Evolutionary conservation across 306 rosid species (phyloP).

Genomic region (Dryas octopetala): DNA sequence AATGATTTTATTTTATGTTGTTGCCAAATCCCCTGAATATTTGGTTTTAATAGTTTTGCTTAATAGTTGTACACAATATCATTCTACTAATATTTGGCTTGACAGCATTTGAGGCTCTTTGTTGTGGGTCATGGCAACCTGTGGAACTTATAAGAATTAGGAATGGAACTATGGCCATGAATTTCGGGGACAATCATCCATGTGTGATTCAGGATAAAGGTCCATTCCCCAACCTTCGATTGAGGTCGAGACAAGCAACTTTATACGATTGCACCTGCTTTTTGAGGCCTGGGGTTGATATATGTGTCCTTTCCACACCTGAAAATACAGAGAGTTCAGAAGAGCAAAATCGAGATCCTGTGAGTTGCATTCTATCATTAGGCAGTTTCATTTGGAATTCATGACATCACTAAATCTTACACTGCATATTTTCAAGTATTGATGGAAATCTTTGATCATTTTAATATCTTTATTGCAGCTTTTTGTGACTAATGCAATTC

Average conservation of each 20-base stretch:
- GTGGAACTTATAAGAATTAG: slow-evolving; percentile 57
- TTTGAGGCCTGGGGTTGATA: slow-evolving; percentile 74
- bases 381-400: slow-evolving; percentile 1
- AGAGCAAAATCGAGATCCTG: slow-evolving; percentile 37
- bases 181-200: slow-evolving; percentile 41
- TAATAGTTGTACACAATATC: neutral
- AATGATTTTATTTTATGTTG: neutral
- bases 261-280: slow-evolving; percentile 67
- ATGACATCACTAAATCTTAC: slow-evolving; percentile 11
- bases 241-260: slow-evolving; percentile 72
- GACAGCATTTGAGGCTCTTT: slow-evolving; percentile 77
- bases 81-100: slow-evolving; percentile 10
- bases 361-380: slow-evolving; percentile 41
- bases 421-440: slow-evolving; percentile 1
- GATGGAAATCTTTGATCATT: neutral
- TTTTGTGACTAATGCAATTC: neutral
- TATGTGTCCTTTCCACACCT: slow-evolving; percentile 57
- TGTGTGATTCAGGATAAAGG: slow-evolving; percentile 52
- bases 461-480: neutral
- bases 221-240: slow-evolving; percentile 55
- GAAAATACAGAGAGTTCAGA: slow-evolving; percentile 23
- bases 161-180: slow-evolving; percentile 54
- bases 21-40: neutral
- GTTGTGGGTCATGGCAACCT: slow-evolving; percentile 69
- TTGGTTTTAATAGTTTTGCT: neutral